Percentiles rank a stretch among this genome's conserved stretches.
Evolutionary conservation across 345 rosid genomes (phyloP).

Genomic region (Pistacia integerrima): DNA sequence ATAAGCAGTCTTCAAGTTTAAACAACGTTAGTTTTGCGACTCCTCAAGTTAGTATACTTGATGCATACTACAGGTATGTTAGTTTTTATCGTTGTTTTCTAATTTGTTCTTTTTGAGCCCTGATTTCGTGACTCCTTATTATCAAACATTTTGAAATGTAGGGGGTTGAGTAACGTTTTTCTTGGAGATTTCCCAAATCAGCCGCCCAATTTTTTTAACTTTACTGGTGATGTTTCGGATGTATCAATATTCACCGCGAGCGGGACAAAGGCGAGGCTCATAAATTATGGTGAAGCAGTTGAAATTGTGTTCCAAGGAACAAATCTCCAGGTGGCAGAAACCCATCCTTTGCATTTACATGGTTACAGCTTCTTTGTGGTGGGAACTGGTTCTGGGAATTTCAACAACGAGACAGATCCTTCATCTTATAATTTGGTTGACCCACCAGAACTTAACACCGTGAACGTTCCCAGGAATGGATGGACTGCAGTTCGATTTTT

Average conservation of each 20-base stretch:
- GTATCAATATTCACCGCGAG: background rate
- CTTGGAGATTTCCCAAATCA: slow-evolving; percentile 24
- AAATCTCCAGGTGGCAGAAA: slow-evolving; percentile 21
- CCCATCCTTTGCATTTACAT: slow-evolving; percentile 52
- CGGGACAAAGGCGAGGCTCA: slow-evolving; percentile 33
- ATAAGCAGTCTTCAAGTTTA: slow-evolving; percentile 39
- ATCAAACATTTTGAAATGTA: background rate
- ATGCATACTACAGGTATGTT: slow-evolving; percentile 44
- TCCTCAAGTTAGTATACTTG: slow-evolving; percentile 35
- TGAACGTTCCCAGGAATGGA: slow-evolving; percentile 32
- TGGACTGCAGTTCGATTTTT: slow-evolving; percentile 37
- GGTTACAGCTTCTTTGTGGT: slow-evolving; percentile 49
- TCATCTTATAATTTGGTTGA: slow-evolving; percentile 31
- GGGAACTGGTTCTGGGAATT: slow-evolving; percentile 41
- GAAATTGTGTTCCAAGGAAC: slow-evolving; percentile 52
- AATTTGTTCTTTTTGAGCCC: no score
- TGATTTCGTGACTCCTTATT: no score
- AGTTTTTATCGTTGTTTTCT: no score
- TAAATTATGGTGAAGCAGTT: slow-evolving; percentile 37
- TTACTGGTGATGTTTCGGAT: slow-evolving; percentile 29
- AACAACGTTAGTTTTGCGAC: slow-evolving; percentile 41
- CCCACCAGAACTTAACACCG: slow-evolving; percentile 42
- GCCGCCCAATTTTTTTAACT: slow-evolving; percentile 30
- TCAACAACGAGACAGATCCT: slow-evolving; percentile 29
- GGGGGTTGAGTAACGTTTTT: slow-evolving; percentile 21